Percentiles rank a stretch among this genome's conserved stretches.
Evolutionary conservation across 257 asterid genomes (phyloP).

Genomic region (Schizonepeta tenuifolia): DNA sequence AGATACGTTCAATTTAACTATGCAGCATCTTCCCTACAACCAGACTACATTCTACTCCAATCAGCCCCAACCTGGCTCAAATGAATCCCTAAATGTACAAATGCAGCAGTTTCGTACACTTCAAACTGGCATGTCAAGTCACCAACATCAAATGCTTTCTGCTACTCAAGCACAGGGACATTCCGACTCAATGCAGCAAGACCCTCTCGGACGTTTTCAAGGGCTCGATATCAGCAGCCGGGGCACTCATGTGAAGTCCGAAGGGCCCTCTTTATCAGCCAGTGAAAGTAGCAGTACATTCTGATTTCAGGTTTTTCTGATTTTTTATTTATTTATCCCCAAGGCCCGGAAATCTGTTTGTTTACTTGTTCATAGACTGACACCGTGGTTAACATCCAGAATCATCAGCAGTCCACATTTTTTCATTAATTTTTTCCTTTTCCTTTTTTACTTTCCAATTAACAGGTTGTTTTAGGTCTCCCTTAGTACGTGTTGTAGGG

Average conservation of each 20-base stretch:
- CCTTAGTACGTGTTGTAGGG: conserved; percentile 38
- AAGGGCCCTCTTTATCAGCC: conserved; percentile 62
- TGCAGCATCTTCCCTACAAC: conserved; percentile 73
- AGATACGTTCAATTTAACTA: conserved; percentile 56
- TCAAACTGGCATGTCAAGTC: conserved; percentile 57
- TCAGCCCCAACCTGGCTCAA: conserved; percentile 50
- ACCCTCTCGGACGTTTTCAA: conserved; percentile 61
- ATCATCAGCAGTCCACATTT: conserved; percentile 29
- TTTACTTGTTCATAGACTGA: conserved; percentile 71
- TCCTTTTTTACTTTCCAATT: not conserved
- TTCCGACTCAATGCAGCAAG: conserved; percentile 44
- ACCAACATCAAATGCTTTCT: conserved; percentile 48
- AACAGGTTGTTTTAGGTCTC: conserved; percentile 34
- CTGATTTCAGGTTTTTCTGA: conserved; percentile 42
- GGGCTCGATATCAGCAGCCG: conserved; percentile 67
- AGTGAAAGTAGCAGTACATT: conserved; percentile 72
- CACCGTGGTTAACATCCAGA: conserved; percentile 41
- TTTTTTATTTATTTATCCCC: not conserved
- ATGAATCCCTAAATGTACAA: conserved; percentile 51
- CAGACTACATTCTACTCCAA: conserved; percentile 62
- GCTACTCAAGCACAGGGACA: conserved; percentile 32
- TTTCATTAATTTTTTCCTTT: conserved; percentile 22
- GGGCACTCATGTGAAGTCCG: conserved; percentile 58
- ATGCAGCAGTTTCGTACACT: conserved; percentile 68
- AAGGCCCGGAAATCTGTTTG: conserved; percentile 34